Base-by-base conservation (phyloP, 805 yeast species). In the Starmera pachycereana region DNA sequence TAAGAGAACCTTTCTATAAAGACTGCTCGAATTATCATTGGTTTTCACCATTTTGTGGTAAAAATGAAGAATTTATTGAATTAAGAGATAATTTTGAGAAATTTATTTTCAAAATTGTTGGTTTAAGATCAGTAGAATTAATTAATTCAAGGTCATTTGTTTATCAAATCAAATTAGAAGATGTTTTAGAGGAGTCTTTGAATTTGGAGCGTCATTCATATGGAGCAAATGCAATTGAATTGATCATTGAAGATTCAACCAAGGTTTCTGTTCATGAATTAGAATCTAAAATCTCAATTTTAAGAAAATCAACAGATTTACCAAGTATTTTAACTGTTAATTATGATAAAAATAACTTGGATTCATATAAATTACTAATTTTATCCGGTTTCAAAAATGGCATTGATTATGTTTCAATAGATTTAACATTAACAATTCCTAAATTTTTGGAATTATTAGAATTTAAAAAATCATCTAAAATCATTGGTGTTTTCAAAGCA, bases 291-390 rank as follows among this genome's bases (percentile, higher is more conserved):
- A 63, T 86, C 40, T 83, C 87, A 2, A 50, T 70, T 12, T 61
- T 90, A 47, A 77, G 96, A 56, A 71, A 72, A 54, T 69, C 69
- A 37, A 68, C 82, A 12, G 62, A 66, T 29, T 61, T 87, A 39
- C 96, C 97, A 32, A 78, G 89, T 34, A 72, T 90, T 39, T 85
- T 76, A 63, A 87, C 96, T 2, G 65, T 88, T 4, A 75, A 95
- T 57, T 83, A 95, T 1, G 54, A 64, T 47, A 64, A 78, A 4
- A 64, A 64, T 8, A 76, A 73, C 12, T 50, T 53, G 25, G 69
- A 58, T 5, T 52, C 61, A 16, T 70, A 85, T 42, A 70, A 66
- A 44, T 56, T 61, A 12, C 69, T 88, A 42, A 66, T 75, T 39
- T 52, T 58, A 31, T 62, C 81, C 41, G 96, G 88, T 3, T 68